Base-by-base conservation (phyloP, 2,329 filamentous ascomycete species). In the Pestalotiopsis sp. region DNA sequence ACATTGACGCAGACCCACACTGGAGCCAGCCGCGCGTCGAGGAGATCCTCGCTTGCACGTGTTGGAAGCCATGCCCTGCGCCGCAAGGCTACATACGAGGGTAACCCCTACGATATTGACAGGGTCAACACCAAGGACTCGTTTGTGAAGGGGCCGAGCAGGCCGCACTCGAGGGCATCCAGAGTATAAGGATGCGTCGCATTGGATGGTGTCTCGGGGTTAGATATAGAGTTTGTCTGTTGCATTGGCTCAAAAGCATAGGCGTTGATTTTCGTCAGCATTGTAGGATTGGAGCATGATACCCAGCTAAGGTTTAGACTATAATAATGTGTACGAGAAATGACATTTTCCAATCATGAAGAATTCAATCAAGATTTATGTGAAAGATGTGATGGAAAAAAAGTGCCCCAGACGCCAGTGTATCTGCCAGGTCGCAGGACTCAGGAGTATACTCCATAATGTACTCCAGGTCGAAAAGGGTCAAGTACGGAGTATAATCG, bases 101-200 rank as follows among this genome's bases (percentile, higher is more conserved):
- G 77, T 11, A 83, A 82, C 65, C 81, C 82, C 2, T 83, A 80
- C 70, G 80, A 81, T 68, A 78, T 83, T 68, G 82, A 83, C 66
- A 77, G 81, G 23, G 81, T 83, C 58, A 78, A 83, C 71, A 83
- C 81, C 2, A 76, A 72, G 40, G 77, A 82, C 31, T 80, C 80
- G 13, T 59, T 27, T 27, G 36, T 31, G 0, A 62, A 27, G 20
- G 38, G 38, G 36, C 11, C 20, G 36, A 65, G 57, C 57, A 60
- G 41, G n/a, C 38, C 40, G 40, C 25, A 36, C 25, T 66, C 64
- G 25, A 36, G 23, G 25, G 64, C 41, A 36, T 56, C 41, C 20
- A 49, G 36, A 40, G 59, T 40, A 14, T 62, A 62, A 23, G 7
- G 23, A 4, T 14, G 31, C 27, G 58, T 27, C 20, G 36, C 11